Percentiles rank a stretch among this genome's conserved stretches.
Conservation (phyloP, 78 protist genomes). For the Dictyostelium discoideum region DNA sequence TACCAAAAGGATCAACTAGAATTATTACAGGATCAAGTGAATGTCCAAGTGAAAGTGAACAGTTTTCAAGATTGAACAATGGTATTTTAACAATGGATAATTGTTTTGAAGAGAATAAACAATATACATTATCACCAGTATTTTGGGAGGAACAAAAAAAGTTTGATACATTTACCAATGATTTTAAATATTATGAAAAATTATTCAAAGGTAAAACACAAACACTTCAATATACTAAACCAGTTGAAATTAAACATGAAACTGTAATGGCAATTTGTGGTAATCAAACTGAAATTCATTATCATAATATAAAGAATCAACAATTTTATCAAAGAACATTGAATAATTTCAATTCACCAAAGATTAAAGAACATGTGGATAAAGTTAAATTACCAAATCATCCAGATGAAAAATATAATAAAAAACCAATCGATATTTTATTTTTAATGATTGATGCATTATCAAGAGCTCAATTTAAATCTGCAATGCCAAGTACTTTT, state of each 20-base stretch:
- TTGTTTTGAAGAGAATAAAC: neutral
- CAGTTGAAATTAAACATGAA: neutral
- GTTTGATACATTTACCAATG: neutral
- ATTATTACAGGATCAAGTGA: constrained; percentile 3
- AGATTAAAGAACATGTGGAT: neutral
- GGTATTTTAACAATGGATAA: neutral
- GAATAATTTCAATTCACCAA: neutral
- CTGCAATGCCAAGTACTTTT: constrained; percentile 54
- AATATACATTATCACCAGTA: neutral
- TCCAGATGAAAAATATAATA: neutral
- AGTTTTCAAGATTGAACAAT: neutral
- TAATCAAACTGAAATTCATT: neutral
- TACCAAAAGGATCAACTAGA: constrained; percentile 36
- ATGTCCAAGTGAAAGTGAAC: constrained; percentile 15
- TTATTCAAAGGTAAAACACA: neutral
- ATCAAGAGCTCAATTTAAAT: constrained; percentile 64
- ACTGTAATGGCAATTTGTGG: constrained; percentile 21
- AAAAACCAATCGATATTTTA: constrained; percentile 32
- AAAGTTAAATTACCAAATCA: constrained; percentile 1
- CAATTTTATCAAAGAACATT: neutral
- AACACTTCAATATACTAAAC: neutral
- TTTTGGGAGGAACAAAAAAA: neutral
- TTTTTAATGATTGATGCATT: constrained; percentile 64
- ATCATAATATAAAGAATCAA: neutral
- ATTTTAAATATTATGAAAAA: neutral